These are phyloP conservation scores for Plectosphaerella plurivora DNA, from an alignment of 2,329 filamentous ascomycete species.

Conservation along the genomic window DNA sequence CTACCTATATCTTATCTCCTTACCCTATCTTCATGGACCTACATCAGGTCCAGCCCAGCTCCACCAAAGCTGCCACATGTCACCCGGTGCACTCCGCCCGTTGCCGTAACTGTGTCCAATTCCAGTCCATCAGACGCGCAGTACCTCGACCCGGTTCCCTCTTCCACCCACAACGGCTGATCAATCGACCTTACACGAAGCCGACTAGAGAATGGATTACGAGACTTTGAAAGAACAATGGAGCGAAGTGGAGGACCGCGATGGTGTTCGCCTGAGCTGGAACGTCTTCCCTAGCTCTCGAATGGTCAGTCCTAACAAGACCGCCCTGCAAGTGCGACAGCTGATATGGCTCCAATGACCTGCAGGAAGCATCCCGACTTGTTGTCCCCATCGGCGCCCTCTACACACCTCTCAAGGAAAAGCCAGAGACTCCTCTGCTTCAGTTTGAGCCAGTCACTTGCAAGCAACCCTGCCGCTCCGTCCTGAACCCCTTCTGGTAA, in stretches of 20 bases:
- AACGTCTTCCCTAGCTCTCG: conserved; percentile 97
- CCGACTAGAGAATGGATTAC: conserved; percentile 67
- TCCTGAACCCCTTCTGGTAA: conserved; percentile 95
- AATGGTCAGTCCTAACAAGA: conserved; percentile 60
- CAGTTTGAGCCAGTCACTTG: conserved; percentile 97
- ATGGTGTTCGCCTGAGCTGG: conserved; percentile 95
- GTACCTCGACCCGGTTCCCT: not conserved
- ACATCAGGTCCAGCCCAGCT: not conserved
- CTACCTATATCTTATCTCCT: not conserved
- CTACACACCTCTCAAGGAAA: conserved; percentile 95
- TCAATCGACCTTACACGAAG: not conserved
- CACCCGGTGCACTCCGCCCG: not conserved
- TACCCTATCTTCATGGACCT: not conserved
- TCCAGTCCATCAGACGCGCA: not conserved
- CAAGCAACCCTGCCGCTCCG: conserved; percentile 91
- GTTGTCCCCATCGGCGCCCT: conserved; percentile 95
- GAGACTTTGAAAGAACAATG: conserved; percentile 92
- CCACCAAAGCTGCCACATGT: not conserved
- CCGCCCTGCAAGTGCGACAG: not conserved
- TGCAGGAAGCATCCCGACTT: conserved; percentile 83
- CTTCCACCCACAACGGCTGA: not conserved
- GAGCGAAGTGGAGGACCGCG: conserved; percentile 93
- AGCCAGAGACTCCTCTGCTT: conserved; percentile 79
- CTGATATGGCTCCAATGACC: not conserved
- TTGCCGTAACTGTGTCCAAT: not conserved